Evolutionary conservation across 192 early-diverging fungal species (phyloP).

Genomic region (Mortierella claussenii): DNA sequence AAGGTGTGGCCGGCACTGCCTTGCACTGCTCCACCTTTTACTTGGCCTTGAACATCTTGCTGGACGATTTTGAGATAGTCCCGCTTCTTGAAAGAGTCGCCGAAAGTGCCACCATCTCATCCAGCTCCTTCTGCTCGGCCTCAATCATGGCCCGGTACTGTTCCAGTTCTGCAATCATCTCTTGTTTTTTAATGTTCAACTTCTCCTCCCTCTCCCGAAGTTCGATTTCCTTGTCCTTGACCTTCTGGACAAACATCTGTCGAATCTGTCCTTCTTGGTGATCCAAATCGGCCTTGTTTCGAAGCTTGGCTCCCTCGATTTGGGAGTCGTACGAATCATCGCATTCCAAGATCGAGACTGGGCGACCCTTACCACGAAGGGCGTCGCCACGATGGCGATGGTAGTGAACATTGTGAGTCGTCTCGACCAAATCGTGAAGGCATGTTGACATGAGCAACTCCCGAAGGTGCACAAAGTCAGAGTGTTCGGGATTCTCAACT

Average conservation of each 20-base stretch:
- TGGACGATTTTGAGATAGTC: slow-evolving; percentile 32
- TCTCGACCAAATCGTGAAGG: slow-evolving; percentile 84
- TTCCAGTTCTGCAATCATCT: slow-evolving; percentile 40
- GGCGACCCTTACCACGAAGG: slow-evolving; percentile 77
- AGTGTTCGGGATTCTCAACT: slow-evolving; percentile 60
- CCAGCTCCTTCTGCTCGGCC: slow-evolving; percentile 37
- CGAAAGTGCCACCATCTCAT: slow-evolving; percentile 41
- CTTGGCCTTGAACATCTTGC: slow-evolving; percentile 47
- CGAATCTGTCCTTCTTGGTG: slow-evolving; percentile 79
- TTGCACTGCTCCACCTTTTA: too few species aligned
- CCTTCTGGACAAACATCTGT: slow-evolving; percentile 62
- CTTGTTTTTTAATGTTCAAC: slow-evolving; percentile 46
- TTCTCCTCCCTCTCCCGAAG: slow-evolving; percentile 58
- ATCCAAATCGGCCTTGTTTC: slow-evolving; percentile 76
- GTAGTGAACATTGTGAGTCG: slow-evolving; percentile 83
- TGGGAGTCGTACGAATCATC: slow-evolving; percentile 83
- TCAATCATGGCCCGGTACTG: slow-evolving; percentile 26
- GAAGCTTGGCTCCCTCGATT: slow-evolving; percentile 72
- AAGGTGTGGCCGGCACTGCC: too few species aligned
- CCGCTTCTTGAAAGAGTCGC: slow-evolving; percentile 22
- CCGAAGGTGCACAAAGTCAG: slow-evolving; percentile 78
- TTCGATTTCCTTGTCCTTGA: slow-evolving; percentile 58
- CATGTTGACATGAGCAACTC: slow-evolving; percentile 74
- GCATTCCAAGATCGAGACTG: slow-evolving; percentile 81
- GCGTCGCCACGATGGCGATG: slow-evolving; percentile 71